A percentile compares a stretch with the other conserved stretches of the same genome.
Evolutionary conservation across 306 rosid genomes (phyloP).

Genomic region (Vicia villosa): DNA sequence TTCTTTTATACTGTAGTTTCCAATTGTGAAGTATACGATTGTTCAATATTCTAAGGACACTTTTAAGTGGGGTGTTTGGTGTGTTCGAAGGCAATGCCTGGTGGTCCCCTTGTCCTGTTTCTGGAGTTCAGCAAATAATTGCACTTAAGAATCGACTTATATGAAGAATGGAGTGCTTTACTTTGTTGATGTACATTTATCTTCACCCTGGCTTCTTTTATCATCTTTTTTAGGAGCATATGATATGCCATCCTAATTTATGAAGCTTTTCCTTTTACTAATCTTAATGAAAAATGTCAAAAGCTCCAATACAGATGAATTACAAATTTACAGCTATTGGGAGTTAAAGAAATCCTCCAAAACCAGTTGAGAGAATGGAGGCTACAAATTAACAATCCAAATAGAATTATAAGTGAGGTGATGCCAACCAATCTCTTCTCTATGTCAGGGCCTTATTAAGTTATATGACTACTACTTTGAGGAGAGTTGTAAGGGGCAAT

Average conservation of each 20-base stretch:
- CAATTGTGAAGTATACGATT: not conserved
- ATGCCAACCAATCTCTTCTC: constrained; percentile 4
- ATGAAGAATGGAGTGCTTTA: constrained; percentile 23
- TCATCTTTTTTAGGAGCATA: not conserved
- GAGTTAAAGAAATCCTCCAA: not conserved
- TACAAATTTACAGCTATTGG: not conserved
- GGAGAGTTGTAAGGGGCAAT: not conserved
- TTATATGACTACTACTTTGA: constrained; percentile 3
- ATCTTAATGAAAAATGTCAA: not conserved
- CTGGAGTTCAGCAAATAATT: not conserved
- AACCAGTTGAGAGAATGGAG: not conserved
- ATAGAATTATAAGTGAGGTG: not conserved
- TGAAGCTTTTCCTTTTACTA: not conserved
- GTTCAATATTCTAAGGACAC: constrained; percentile 4
- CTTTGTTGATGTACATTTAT: constrained; percentile 11
- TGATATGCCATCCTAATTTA: constrained; percentile 2
- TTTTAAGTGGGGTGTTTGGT: not conserved
- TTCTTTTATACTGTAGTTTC: not conserved
- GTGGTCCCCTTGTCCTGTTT: constrained; percentile 2
- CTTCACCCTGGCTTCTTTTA: constrained; percentile 22
- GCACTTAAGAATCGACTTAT: constrained; percentile 3
- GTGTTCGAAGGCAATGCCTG: constrained; percentile 17
- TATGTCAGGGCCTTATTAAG: not conserved
- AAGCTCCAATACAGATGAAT: not conserved
- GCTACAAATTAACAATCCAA: not conserved